Evolutionary conservation across 331 rosid species (phyloP).

Genomic region (Rhamnella rubrinervis): DNA sequence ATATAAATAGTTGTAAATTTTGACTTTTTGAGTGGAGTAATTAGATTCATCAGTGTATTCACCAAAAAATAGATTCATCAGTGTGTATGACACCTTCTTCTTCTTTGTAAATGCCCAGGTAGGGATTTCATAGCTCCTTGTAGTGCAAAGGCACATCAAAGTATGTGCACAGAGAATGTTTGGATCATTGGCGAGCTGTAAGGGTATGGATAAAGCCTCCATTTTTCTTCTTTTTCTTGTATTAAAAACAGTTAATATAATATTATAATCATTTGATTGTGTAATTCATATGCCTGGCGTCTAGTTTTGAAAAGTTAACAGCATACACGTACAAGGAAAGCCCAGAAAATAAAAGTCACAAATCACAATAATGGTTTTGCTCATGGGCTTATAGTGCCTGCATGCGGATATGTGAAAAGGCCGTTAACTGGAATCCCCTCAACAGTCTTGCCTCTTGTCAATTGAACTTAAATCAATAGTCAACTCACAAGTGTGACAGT

Average conservation of each 20-base stretch:
- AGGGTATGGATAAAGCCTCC: constrained; percentile 47
- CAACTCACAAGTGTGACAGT: neutral
- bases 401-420: too few species aligned
- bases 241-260: neutral
- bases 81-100: constrained; percentile 13
- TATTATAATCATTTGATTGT: constrained; percentile 1
- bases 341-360: neutral
- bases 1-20: neutral
- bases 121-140: constrained; percentile 99
- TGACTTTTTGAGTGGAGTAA: constrained; percentile 3
- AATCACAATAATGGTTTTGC: too few species aligned
- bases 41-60: constrained; percentile 24
- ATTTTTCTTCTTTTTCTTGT: constrained; percentile 3
- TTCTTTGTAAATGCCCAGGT: constrained; percentile 43
- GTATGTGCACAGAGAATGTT: constrained; percentile 93
- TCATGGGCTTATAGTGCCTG: too few species aligned
- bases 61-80: constrained; percentile 28
- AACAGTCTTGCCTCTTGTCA: neutral
- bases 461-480: neutral
- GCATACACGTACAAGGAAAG: neutral
- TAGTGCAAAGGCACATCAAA: constrained; percentile 95
- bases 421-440: too few species aligned
- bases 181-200: constrained; percentile 99
- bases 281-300: too few species aligned
- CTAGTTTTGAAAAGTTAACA: neutral